Evolutionary conservation across 148 eudicot genomes (phyloP).

Genomic region (Selenicereus undatus): DNA sequence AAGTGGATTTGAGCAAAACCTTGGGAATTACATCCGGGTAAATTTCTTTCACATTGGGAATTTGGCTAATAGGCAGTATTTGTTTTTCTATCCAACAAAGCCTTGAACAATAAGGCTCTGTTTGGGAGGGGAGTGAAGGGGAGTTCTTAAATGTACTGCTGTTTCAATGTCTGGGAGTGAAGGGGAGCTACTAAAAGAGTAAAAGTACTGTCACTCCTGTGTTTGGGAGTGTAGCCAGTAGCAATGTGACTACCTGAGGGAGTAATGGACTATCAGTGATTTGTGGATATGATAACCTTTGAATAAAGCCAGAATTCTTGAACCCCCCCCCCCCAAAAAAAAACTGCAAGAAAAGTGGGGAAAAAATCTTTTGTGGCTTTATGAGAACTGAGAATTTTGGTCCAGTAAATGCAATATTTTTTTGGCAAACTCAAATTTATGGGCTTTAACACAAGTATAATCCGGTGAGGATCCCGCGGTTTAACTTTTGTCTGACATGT

Average conservation of each 20-base stretch:
- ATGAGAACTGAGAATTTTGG: background rate
- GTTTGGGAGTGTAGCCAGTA: background rate
- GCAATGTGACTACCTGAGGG: too few relatives aligned
- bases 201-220: too few relatives aligned
- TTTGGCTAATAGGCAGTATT: background rate
- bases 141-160: background rate
- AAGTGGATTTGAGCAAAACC: background rate
- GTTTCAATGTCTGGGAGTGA: background rate
- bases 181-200: too few relatives aligned
- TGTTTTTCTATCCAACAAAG: background rate
- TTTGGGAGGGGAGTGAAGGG: background rate
- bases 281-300: too few relatives aligned
- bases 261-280: too few relatives aligned
- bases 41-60: background rate
- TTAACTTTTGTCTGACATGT: too few relatives aligned
- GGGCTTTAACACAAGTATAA: background rate
- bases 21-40: too few relatives aligned
- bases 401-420: background rate
- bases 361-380: background rate
- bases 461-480: background rate
- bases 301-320: too few relatives aligned
- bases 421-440: background rate
- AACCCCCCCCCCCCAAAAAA: too few relatives aligned
- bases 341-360: too few relatives aligned
- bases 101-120: background rate